Percentiles rank a stretch among this genome's conserved stretches.
These are phyloP conservation scores for Neophaeococcomyces mojaviensis DNA, from an alignment of 2,329 filamentous ascomycete species.

Conservation along the genomic window DNA sequence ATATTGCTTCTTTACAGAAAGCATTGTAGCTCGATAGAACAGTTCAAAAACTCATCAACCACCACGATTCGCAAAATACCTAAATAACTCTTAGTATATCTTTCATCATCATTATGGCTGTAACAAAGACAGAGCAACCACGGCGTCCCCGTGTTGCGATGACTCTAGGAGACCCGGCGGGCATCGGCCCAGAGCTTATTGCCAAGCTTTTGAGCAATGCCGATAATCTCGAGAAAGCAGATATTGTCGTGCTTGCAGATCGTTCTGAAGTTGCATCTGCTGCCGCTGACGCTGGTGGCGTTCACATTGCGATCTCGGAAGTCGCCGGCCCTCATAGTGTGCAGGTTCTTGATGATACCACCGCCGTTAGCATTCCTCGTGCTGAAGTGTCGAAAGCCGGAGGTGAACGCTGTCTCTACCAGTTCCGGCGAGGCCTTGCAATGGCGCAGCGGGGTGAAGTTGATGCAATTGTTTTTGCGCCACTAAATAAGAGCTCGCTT, in stretches of 20 bases:
- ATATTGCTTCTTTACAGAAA: no score
- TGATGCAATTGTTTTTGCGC: slow-evolving; percentile 30
- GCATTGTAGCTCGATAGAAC: no score
- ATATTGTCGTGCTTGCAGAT: slow-evolving; percentile 27
- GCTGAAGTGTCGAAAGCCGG: slow-evolving; percentile 23
- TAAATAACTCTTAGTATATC: no score
- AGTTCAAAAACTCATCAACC: no score
- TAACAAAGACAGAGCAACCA: neutral
- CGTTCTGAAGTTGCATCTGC: slow-evolving; percentile 23
- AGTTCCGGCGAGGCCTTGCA: slow-evolving; percentile 25
- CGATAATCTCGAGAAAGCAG: slow-evolving; percentile 24
- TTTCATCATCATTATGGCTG: neutral
- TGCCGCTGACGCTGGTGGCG: slow-evolving; percentile 17
- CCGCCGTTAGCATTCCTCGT: slow-evolving; percentile 12
- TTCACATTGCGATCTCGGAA: slow-evolving; percentile 9
- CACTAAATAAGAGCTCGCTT: slow-evolving; percentile 30
- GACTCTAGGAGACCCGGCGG: slow-evolving; percentile 28
- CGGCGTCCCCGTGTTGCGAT: slow-evolving; percentile 26
- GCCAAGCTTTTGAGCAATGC: slow-evolving; percentile 28
- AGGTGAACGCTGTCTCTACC: slow-evolving; percentile 25
- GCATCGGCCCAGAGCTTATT: slow-evolving; percentile 28
- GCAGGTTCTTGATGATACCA: slow-evolving; percentile 26
- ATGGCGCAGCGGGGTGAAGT: slow-evolving; percentile 24
- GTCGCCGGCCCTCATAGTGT: slow-evolving; percentile 21
- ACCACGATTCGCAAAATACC: neutral